Base-by-base conservation (phyloP, 257 asterid species). In the Mitragyna speciosa region DNA sequence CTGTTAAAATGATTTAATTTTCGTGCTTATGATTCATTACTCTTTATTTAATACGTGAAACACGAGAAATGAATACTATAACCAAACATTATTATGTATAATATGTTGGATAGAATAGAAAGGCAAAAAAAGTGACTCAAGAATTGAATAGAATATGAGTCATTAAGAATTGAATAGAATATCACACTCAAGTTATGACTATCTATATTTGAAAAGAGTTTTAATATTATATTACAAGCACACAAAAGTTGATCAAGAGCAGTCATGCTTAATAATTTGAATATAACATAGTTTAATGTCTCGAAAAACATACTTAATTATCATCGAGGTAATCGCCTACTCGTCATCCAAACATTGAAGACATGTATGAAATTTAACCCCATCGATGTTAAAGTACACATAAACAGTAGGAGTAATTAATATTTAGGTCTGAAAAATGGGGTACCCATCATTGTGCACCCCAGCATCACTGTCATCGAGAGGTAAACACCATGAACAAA, bases 401-500 rank as follows among this genome's bases (percentile, higher is more conserved):
- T 51, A 51, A 51, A 12, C 14, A 0, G 20, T 12, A 51, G 20
- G 2, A 51, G 19, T 59, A 59, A 24, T 8, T 61, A 61, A 61
- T 7, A 10, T n/a, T 24, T 4, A 22, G 70, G 7, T 64, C 59
- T 76, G 24, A 33, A 67, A 51, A 33, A 8, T 10, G 20, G 26
- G 10, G 9, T 12, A 28, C 24, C 26, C 76, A 72, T 73, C 54
- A 78, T 63, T 48, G 73, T 70, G 73, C 30, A 28, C 79, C 76
- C 80, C 82, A 33, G 24, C 73, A 47, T 78, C 79, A 69, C 80
- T 36, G 22, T 78, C 76, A 72, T 78, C 64, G 31, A 69, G 70
- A 22, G 68, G 59, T 54, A 73, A 56, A 67, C 76, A 65, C 24
- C 52, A 48, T 28, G 43, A 73, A 36, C 8, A 9, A 24, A 22